These are phyloP conservation scores for Fusarium coffeatum DNA, from an alignment of 2,329 filamentous ascomycete species.

Conservation along the genomic window DNA sequence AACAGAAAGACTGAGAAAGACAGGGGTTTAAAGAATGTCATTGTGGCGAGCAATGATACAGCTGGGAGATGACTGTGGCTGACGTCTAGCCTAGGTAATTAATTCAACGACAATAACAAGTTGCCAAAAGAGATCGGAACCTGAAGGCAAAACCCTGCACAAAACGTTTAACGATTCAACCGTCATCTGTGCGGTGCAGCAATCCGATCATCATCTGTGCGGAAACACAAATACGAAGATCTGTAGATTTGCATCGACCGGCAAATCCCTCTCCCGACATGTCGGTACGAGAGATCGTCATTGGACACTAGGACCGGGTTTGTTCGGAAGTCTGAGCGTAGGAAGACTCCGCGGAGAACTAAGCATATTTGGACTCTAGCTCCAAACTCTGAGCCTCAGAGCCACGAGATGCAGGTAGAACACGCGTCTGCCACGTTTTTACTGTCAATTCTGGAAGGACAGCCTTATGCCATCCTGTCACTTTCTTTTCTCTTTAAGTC, in stretches of 20 bases:
- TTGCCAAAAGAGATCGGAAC: not conserved
- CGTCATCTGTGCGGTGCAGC: not conserved
- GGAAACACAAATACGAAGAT: not conserved
- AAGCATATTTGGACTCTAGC: not conserved
- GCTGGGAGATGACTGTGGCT: not conserved
- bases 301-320: not conserved
- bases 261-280: not conserved
- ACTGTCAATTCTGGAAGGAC: not conserved
- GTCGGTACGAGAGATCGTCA: slow-evolving; percentile 2
- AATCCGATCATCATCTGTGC: not conserved
- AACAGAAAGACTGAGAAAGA: too few species aligned
- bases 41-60: not conserved
- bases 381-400: not conserved
- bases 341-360: not conserved
- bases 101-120: not conserved
- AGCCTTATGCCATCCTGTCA: not conserved
- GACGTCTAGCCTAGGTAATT: too few species aligned
- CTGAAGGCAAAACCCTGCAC: not conserved
- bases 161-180: not conserved
- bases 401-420: not conserved
- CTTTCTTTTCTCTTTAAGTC: not conserved
- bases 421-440: not conserved
- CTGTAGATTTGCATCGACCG: not conserved
- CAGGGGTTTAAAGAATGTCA: not conserved
- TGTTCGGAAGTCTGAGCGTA: slow-evolving; percentile 4